Evolutionary conservation across 768 basidiomycete species (phyloP).

Genomic region (Mycena filopes): DNA sequence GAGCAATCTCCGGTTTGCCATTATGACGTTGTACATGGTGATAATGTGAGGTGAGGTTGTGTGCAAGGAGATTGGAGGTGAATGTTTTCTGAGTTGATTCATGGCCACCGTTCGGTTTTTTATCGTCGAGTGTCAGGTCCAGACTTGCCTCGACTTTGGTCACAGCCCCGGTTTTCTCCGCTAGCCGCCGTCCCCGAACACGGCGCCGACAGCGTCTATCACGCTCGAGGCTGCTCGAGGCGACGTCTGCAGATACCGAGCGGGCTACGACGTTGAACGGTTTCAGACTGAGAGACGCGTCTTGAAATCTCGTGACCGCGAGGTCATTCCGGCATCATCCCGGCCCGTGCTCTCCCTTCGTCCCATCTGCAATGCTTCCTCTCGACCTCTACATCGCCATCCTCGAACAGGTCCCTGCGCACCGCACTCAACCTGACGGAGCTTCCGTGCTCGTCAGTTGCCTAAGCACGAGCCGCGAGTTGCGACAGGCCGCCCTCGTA

Average conservation of each 20-base stretch:
- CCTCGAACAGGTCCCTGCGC: slow-evolving; percentile 14
- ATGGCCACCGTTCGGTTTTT: background rate
- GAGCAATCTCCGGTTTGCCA: slow-evolving; percentile 16
- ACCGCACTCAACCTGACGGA: slow-evolving; percentile 6
- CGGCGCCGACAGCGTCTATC: slow-evolving; percentile 5
- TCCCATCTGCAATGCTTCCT: slow-evolving; percentile 15
- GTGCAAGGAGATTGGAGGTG: background rate
- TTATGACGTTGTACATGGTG: slow-evolving; percentile 21
- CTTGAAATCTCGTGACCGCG: too few species aligned
- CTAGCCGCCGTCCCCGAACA: background rate
- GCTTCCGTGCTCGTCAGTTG: slow-evolving; percentile 51
- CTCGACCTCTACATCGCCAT: slow-evolving; percentile 24
- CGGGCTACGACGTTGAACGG: background rate
- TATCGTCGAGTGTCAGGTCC: slow-evolving; percentile 8
- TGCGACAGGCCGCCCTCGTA: slow-evolving; percentile 57
- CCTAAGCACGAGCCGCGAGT: slow-evolving; percentile 46
- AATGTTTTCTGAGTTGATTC: background rate
- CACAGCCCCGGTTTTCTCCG: background rate
- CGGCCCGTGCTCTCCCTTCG: too few species aligned
- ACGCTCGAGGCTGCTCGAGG: slow-evolving; percentile 19
- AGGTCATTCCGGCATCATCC: too few species aligned
- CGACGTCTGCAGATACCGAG: too few species aligned
- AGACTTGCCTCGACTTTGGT: slow-evolving; percentile 3
- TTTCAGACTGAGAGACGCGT: too few species aligned
- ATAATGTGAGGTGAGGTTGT: background rate